Percentiles rank a stretch among this genome's conserved stretches.
Evolutionary conservation across 306 rosid species (phyloP).

Genomic region (Ziziphus jujuba): DNA sequence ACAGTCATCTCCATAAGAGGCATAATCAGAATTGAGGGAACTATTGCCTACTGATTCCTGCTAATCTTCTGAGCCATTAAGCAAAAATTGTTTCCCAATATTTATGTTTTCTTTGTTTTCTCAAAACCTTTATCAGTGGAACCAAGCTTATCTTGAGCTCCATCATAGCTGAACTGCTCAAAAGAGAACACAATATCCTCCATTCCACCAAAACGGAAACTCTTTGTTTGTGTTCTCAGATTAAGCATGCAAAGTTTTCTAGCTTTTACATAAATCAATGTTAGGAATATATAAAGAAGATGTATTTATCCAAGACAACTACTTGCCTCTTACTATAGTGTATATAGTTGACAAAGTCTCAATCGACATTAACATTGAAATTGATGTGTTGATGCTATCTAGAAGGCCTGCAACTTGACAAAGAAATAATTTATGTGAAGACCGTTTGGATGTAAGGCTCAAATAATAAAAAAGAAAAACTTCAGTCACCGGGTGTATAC

Average conservation of each 20-base stretch:
- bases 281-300: too few species aligned
- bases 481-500: too few species aligned
- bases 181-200: constrained; percentile 28
- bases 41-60: constrained; percentile 24
- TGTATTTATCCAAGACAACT: background rate
- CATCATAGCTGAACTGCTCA: constrained; percentile 18
- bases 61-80: constrained; percentile 23
- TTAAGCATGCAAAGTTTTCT: too few species aligned
- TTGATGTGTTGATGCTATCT: constrained; percentile 31
- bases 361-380: constrained; percentile 15
- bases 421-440: background rate
- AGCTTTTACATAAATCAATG: too few species aligned
- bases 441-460: constrained; percentile 5
- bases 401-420: constrained; percentile 29
- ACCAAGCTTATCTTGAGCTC: constrained; percentile 32
- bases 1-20: constrained; percentile 23
- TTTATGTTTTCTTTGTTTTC: constrained; percentile 18
- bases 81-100: constrained; percentile 13
- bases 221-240: background rate
- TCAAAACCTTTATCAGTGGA: constrained; percentile 28
- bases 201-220: constrained; percentile 29
- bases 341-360: constrained; percentile 24
- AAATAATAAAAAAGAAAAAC: too few species aligned
- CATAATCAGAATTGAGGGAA: constrained; percentile 27
- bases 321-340: background rate